phyloP scores from a whole-genome alignment of 257 asterid species.

The Solanum virginianum region DNA sequence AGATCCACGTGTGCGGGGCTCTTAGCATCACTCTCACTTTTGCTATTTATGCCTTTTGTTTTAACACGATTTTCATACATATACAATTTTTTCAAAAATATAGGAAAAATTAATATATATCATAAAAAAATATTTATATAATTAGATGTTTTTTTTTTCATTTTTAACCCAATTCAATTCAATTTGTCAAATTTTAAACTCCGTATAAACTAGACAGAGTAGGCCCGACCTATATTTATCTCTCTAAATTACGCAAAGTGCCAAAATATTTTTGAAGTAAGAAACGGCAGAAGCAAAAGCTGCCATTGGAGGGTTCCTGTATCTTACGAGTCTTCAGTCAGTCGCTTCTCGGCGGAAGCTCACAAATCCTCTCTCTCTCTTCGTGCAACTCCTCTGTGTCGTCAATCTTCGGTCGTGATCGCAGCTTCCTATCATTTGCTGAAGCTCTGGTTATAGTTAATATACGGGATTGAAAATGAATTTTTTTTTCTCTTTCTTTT shows the following conservation, averaged over 20 bases:
- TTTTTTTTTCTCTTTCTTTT: not conserved
- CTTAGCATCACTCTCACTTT: slow-evolving; percentile 6
- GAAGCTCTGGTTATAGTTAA: not conserved
- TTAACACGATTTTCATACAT: not conserved
- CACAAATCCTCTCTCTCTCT: not conserved
- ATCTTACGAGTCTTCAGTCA: no score
- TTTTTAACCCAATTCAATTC: no score
- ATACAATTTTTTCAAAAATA: no score
- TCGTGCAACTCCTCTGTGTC: not conserved
- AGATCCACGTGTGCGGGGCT: no score
- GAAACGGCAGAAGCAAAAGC: not conserved
- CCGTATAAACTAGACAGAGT: no score
- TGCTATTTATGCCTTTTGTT: not conserved
- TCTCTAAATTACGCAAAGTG: no score
- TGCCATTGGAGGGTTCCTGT: not conserved
- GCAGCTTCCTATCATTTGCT: not conserved
- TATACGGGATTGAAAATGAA: not conserved
- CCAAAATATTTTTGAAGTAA: no score
- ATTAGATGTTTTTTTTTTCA: no score
- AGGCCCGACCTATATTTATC: no score
- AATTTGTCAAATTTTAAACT: no score
- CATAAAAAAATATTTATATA: no score
- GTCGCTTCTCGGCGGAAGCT: not conserved
- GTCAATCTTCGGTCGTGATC: not conserved
- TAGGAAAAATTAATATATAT: no score